phyloP scores from a whole-genome alignment of 495 filamentous ascomycete genomes.

The Penicillium tannophilum region DNA sequence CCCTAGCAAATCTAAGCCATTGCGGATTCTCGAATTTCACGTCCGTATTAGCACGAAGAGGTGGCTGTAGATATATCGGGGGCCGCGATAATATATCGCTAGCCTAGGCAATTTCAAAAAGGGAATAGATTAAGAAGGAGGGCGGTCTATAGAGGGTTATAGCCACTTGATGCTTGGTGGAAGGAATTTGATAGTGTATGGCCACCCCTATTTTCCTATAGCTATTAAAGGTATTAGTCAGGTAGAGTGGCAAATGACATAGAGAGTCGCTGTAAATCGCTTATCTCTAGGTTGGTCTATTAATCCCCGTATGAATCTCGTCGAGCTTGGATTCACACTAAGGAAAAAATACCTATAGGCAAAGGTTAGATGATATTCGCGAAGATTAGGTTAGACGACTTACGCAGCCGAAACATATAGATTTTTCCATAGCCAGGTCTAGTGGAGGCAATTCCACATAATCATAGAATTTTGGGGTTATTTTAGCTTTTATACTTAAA shows the following conservation, averaged over 20 bases:
- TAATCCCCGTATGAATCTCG: neutral
- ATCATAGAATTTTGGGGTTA: too few species aligned
- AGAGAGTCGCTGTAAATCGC: too few species aligned
- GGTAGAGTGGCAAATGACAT: too few species aligned
- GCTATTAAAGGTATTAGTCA: too few species aligned
- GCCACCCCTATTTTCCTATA: too few species aligned
- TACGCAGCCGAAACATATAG: too few species aligned
- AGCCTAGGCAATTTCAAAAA: neutral
- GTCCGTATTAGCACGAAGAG: neutral
- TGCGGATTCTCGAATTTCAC: neutral
- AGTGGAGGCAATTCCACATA: too few species aligned
- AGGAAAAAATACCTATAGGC: neutral
- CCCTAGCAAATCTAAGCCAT: neutral
- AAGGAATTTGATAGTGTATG: too few species aligned
- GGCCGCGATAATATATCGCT: neutral
- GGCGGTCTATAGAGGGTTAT: neutral
- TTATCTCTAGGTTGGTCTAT: neutral
- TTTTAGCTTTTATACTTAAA: too few species aligned
- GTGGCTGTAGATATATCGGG: neutral
- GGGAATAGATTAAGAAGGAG: neutral
- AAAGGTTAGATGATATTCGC: slow-evolving; percentile 3
- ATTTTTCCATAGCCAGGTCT: too few species aligned
- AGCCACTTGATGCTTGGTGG: neutral
- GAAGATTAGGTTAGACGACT: neutral
- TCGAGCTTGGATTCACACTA: neutral